phyloP scores from a whole-genome alignment of 2,329 filamentous ascomycete genomes.

The Cryoendolithus antarcticus region DNA sequence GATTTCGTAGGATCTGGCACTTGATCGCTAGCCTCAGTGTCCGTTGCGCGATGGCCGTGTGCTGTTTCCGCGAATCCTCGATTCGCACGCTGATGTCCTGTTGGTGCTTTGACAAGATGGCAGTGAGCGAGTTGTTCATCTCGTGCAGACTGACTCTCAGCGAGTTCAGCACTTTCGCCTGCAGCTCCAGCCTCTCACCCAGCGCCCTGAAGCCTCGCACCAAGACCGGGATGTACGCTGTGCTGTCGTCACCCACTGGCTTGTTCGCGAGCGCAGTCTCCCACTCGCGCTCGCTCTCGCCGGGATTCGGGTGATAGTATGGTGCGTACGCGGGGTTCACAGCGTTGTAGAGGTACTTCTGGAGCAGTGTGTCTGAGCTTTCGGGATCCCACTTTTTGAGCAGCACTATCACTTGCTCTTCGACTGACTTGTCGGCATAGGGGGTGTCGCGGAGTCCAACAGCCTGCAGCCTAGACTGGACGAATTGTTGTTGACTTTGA shows the following conservation, averaged over 20 bases:
- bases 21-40: constrained; percentile 64
- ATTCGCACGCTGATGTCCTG: constrained; percentile 63
- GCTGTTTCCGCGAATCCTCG: constrained; percentile 58
- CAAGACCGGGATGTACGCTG: constrained; percentile 64
- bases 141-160: constrained; percentile 65
- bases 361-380: constrained; percentile 59
- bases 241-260: constrained; percentile 41
- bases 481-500: constrained; percentile 16
- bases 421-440: constrained; percentile 54
- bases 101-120: constrained; percentile 64
- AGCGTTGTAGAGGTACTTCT: constrained; percentile 79
- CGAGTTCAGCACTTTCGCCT: constrained; percentile 55
- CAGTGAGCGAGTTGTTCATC: constrained; percentile 62
- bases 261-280: constrained; percentile 73
- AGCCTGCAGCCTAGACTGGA: constrained; percentile 7
- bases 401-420: constrained; percentile 60
- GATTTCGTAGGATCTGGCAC: constrained; percentile 67
- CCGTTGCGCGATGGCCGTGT: constrained; percentile 59
- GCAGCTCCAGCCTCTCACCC: constrained; percentile 58
- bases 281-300: constrained; percentile 68
- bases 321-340: constrained; percentile 61
- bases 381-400: constrained; percentile 62
- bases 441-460: constrained; percentile 10
- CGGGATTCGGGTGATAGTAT: constrained; percentile 57
- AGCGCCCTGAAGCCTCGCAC: constrained; percentile 62